phyloP scores from a whole-genome alignment of 306 rosid genomes.

The Quercus wislizeni region DNA sequence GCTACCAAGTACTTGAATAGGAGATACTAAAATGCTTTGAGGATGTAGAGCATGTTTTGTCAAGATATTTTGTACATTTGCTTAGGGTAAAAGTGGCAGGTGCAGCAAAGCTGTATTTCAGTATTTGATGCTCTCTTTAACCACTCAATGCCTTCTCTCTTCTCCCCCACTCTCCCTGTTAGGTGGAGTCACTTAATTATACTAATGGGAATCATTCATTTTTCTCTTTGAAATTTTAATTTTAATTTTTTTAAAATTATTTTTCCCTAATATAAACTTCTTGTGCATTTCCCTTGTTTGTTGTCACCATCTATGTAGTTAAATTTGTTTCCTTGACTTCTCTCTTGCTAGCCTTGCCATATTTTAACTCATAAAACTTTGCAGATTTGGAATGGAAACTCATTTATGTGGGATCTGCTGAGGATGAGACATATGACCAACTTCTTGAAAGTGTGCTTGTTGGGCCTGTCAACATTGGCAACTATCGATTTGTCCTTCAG shows the following conservation, averaged over 20 bases:
- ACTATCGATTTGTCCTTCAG: conserved; percentile 88
- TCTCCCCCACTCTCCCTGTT: background rate
- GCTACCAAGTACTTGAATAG: background rate
- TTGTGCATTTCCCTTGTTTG: background rate
- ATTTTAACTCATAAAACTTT: too few relatives aligned
- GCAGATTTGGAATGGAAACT: conserved; percentile 97
- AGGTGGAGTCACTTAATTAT: background rate
- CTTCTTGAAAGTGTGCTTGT: conserved; percentile 87
- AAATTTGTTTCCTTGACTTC: background rate
- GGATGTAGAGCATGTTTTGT: background rate
- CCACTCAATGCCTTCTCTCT: background rate
- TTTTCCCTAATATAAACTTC: background rate
- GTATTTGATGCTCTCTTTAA: background rate
- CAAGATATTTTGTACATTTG: background rate
- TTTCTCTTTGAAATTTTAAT: background rate
- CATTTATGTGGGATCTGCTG: conserved; percentile 91
- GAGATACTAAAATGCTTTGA: background rate
- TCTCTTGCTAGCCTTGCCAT: too few relatives aligned
- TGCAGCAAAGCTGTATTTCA: background rate
- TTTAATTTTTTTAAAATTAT: background rate
- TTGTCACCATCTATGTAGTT: background rate
- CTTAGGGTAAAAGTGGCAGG: background rate
- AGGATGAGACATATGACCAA: conserved; percentile 94
- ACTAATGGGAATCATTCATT: background rate
- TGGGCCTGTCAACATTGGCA: conserved; percentile 94